These are phyloP conservation scores for Solanum boliviense DNA, from an alignment of 257 asterid species.

Conservation along the genomic window DNA sequence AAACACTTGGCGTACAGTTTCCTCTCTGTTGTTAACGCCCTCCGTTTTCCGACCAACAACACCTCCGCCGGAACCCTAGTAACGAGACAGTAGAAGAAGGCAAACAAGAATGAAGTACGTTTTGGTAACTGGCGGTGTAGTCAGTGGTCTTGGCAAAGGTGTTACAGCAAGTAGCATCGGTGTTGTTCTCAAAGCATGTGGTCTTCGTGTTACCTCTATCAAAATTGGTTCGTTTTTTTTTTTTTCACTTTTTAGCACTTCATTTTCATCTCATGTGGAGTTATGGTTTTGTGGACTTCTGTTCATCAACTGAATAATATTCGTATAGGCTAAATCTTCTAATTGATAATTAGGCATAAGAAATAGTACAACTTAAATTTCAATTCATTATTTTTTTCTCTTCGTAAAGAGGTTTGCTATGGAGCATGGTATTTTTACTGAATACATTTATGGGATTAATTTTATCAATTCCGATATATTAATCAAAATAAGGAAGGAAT, in stretches of 20 bases:
- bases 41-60: not conserved
- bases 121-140: conserved; percentile 92
- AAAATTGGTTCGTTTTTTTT: conserved; percentile 57
- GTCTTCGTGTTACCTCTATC: conserved; percentile 92
- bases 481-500: not conserved
- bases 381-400: not conserved
- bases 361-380: not conserved
- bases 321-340: not conserved
- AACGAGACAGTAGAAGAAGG: not conserved
- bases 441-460: not conserved
- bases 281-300: not conserved
- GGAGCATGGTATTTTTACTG: not conserved
- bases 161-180: conserved; percentile 99
- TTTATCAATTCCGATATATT: not conserved
- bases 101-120: conserved; percentile 68
- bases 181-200: conserved; percentile 91
- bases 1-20: conserved; percentile 1
- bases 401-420: not conserved
- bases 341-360: not conserved
- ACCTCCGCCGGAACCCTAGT: not conserved
- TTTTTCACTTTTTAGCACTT: not conserved
- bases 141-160: conserved; percentile 98
- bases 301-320: not conserved
- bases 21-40: not conserved
- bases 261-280: not conserved